Conservation (phyloP, 179 eudicot species). For the Heliamphora pulchella region DNA sequence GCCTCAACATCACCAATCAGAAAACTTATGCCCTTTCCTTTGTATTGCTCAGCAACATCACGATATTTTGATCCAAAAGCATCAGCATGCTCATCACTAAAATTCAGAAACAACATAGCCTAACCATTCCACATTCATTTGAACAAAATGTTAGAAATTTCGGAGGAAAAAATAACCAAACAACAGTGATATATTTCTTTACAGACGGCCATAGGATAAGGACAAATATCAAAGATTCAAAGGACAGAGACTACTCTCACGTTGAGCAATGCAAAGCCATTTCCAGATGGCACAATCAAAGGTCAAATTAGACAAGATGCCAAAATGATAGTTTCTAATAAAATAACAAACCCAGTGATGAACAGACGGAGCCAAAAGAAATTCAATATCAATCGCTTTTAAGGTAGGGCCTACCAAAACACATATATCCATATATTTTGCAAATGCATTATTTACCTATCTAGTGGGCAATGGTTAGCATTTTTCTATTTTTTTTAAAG, state of each 20-base stretch:
- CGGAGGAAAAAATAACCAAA: background rate
- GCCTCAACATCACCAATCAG: constrained; percentile 75
- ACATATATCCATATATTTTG: no score
- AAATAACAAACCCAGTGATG: background rate
- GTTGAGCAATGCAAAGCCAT: background rate
- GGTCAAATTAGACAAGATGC: background rate
- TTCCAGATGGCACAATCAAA: background rate
- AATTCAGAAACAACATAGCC: constrained; percentile 88
- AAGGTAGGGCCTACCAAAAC: no score
- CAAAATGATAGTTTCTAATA: background rate
- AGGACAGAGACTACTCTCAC: background rate
- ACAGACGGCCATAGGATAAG: background rate
- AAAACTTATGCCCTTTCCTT: constrained; percentile 72
- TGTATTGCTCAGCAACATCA: constrained; percentile 69
- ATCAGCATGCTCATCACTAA: constrained; percentile 50
- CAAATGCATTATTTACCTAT: no score
- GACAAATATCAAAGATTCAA: background rate
- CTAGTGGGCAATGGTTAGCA: no score
- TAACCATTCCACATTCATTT: constrained; percentile 26
- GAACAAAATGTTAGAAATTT: background rate
- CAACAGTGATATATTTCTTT: no score
- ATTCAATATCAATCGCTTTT: background rate
- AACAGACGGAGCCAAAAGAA: background rate
- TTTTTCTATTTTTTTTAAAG: no score
- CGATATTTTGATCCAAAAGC: constrained; percentile 58